Conservation (phyloP, 1,139 yeast genomes). For the Waltiozyma sp. region DNA sequence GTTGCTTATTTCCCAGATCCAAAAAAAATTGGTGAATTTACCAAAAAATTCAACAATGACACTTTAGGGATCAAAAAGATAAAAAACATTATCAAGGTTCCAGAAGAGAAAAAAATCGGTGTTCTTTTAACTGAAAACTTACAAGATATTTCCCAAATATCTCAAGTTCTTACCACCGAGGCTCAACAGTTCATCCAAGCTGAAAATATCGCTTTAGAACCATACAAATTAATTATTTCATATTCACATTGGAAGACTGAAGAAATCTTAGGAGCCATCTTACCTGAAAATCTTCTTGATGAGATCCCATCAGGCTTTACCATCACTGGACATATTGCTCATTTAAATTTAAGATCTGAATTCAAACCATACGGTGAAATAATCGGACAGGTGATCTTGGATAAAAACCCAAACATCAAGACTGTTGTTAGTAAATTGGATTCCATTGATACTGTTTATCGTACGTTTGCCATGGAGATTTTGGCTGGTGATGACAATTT, state of each 20-base stretch:
- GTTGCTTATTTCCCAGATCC: slow-evolving; percentile 67
- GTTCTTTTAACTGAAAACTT: slow-evolving; percentile 51
- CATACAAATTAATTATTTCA: slow-evolving; percentile 47
- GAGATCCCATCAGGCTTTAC: slow-evolving; percentile 90
- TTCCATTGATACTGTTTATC: slow-evolving; percentile 72
- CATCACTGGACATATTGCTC: slow-evolving; percentile 93
- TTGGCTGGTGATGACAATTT: slow-evolving; percentile 69
- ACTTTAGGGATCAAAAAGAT: slow-evolving; percentile 53
- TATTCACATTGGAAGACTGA: slow-evolving; percentile 85
- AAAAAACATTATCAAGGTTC: slow-evolving; percentile 49
- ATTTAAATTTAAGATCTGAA: slow-evolving; percentile 73
- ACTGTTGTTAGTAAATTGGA: slow-evolving; percentile 95
- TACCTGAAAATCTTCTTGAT: slow-evolving; percentile 60
- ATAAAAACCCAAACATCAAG: slow-evolving; percentile 67
- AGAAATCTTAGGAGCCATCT: slow-evolving; percentile 63
- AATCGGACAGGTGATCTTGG: slow-evolving; percentile 85
- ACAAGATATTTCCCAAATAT: slow-evolving; percentile 27
- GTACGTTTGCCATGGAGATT: slow-evolving; percentile 91
- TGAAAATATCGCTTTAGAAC: slow-evolving; percentile 34
- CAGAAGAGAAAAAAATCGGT: slow-evolving; percentile 35
- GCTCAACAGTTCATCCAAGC: slow-evolving; percentile 37
- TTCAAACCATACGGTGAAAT: slow-evolving; percentile 71
- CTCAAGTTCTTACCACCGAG: slow-evolving; percentile 27
- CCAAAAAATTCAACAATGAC: slow-evolving; percentile 41
- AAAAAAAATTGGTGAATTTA: slow-evolving; percentile 37